A percentile compares a stretch with the other conserved stretches of the same genome.
Evolutionary conservation across 148 eudicot species (phyloP).

Genomic region (Pharnaceum exiguum): DNA sequence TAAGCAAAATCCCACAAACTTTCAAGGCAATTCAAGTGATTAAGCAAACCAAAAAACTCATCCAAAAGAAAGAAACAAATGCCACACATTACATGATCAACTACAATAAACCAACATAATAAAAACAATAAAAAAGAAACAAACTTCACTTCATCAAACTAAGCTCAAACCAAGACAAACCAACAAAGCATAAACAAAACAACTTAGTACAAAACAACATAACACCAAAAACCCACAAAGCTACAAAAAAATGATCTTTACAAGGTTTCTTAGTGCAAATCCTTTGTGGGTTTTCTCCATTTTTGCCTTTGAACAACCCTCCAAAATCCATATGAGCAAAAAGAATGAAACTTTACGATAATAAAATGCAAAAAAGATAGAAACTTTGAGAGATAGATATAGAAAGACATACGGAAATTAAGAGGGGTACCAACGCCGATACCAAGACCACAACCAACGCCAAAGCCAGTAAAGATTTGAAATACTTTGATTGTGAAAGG

Average conservation of each 20-base stretch:
- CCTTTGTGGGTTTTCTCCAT: conserved; percentile 14
- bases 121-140: background rate
- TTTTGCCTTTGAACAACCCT: conserved; percentile 30
- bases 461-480: conserved; percentile 85
- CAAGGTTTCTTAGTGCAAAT: conserved; percentile 16
- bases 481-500: conserved; percentile 76
- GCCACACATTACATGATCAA: background rate
- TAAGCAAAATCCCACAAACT: too few species aligned
- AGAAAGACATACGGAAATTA: conserved; percentile 53
- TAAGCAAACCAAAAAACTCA: too few species aligned
- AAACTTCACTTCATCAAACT: too few species aligned
- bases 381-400: background rate
- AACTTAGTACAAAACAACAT: background rate
- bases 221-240: conserved; percentile 1
- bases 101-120: background rate
- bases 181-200: background rate
- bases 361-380: background rate
- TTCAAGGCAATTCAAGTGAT: too few species aligned
- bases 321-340: conserved; percentile 32
- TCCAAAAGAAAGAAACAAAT: background rate
- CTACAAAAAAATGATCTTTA: conserved; percentile 1
- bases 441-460: conserved; percentile 89
- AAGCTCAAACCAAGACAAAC: background rate
- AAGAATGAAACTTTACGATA: background rate
- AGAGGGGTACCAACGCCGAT: conserved; percentile 89